A percentile compares a stretch with the other conserved stretches of the same genome.
Evolutionary conservation across 371 early-diverging fungal genomes (phyloP).

Genomic region (Mortierella sp.): DNA sequence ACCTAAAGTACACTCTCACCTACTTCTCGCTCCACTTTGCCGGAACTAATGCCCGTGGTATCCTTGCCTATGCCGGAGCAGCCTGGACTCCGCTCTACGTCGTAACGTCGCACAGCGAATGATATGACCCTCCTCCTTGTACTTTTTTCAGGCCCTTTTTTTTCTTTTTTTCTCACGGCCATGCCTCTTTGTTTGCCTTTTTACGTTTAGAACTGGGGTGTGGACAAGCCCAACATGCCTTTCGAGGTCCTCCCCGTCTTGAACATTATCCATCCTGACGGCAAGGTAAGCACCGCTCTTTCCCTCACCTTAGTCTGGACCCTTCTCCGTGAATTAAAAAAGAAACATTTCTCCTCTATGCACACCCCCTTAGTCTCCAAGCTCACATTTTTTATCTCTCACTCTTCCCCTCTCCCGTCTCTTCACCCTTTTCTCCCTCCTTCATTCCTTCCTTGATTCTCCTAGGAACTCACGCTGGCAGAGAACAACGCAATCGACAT

Average conservation of each 20-base stretch:
- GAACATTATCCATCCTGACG: slow-evolving; percentile 28
- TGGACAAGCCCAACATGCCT: slow-evolving; percentile 20
- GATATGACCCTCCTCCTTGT: too few relatives aligned
- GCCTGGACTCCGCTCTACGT: slow-evolving; percentile 25
- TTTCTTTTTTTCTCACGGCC: neutral
- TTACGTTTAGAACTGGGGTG: slow-evolving; percentile 23
- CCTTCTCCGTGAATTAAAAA: neutral
- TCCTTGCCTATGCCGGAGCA: slow-evolving; percentile 39
- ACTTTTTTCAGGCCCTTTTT: neutral
- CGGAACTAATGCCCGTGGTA: slow-evolving; percentile 26
- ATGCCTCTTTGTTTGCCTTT: too few relatives aligned
- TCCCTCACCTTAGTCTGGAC: neutral
- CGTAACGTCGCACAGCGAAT: too few relatives aligned
- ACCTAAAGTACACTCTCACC: slow-evolving; percentile 30
- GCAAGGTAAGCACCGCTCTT: slow-evolving; percentile 1
- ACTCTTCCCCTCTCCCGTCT: neutral
- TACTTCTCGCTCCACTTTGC: slow-evolving; percentile 35
- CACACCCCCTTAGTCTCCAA: too few relatives aligned
- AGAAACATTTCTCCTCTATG: neutral
- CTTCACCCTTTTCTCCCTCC: neutral
- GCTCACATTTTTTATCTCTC: neutral
- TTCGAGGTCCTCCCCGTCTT: slow-evolving; percentile 29
- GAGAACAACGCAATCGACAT: slow-evolving; percentile 38
- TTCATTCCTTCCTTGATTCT: neutral
- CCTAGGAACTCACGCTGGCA: slow-evolving; percentile 15